A percentile compares a stretch with the other conserved stretches of the same genome.
These are phyloP conservation scores for Pholiota adiposa DNA, from an alignment of 1,284 basidiomycete species.

Conservation along the genomic window DNA sequence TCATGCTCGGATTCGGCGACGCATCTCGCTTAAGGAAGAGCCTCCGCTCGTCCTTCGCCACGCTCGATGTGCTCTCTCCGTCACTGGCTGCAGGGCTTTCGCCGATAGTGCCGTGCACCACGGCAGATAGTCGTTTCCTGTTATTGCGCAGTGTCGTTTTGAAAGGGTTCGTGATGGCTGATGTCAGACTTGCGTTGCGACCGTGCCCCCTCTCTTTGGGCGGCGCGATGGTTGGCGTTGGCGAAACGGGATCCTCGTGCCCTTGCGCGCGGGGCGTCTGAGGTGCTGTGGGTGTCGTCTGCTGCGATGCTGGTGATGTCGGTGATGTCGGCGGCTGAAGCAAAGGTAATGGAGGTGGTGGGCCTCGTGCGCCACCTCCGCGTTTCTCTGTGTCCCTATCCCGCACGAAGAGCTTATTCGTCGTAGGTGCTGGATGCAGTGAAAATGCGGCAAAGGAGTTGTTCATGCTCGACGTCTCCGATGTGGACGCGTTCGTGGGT, in stretches of 20 bases:
- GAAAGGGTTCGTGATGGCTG: constrained; percentile 25
- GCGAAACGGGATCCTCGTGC: constrained; percentile 16
- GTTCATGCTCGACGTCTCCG: not conserved
- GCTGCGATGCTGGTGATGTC: constrained; percentile 19
- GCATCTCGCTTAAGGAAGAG: constrained; percentile 11
- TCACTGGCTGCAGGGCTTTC: constrained; percentile 1
- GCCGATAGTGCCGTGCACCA: constrained; percentile 13
- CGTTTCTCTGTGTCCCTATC: constrained; percentile 10
- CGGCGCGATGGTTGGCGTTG: constrained; percentile 24
- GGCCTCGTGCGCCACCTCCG: constrained; percentile 6
- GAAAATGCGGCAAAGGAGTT: constrained; percentile 25
- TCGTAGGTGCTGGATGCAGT: constrained; percentile 21
- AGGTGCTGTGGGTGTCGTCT: constrained; percentile 21
- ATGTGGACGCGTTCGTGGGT: not conserved
- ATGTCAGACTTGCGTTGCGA: constrained; percentile 26
- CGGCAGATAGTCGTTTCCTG: constrained; percentile 24
- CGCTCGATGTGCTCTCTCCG: not conserved
- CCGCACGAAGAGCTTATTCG: constrained; percentile 12
- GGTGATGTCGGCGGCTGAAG: constrained; percentile 18
- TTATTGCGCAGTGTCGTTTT: constrained; percentile 27
- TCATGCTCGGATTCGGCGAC: constrained; percentile 24
- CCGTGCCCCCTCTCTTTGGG: constrained; percentile 24
- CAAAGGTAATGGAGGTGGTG: constrained; percentile 6
- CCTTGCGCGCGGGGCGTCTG: constrained; percentile 7
- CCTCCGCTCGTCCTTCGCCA: not conserved